Percentiles rank a stretch among this genome's conserved stretches.
Conservation (phyloP, 257 asterid species). For the Nicotiana knightiana region DNA sequence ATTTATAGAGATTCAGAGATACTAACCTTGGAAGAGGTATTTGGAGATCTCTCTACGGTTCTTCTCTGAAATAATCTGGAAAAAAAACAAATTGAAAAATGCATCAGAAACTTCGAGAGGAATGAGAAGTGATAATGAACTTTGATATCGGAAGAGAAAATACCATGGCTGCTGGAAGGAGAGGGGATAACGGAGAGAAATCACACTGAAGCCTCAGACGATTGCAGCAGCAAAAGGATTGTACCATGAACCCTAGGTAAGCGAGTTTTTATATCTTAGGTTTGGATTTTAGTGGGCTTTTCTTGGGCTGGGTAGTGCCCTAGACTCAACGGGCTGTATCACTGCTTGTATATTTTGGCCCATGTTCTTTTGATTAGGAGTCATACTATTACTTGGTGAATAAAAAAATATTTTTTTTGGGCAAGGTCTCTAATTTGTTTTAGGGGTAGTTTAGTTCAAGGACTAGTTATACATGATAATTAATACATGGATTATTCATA, state of each 20-base stretch:
- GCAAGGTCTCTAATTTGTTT: no score
- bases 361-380: no score
- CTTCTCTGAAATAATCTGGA: constrained; percentile 77
- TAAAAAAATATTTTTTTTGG: no score
- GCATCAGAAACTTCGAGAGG: not conserved
- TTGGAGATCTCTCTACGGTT: constrained; percentile 92
- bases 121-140: not conserved
- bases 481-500: no score
- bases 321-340: no score
- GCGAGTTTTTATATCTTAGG: not conserved
- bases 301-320: not conserved
- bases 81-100: not conserved
- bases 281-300: constrained; percentile 9
- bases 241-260: constrained; percentile 23
- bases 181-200: not conserved
- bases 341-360: no score
- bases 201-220: constrained; percentile 13
- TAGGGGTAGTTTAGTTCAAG: no score
- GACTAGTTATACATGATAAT: no score
- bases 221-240: constrained; percentile 14
- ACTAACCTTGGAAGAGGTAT: constrained; percentile 82
- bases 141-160: not conserved
- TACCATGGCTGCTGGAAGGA: constrained; percentile 44
- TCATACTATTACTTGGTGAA: no score
- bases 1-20: not conserved